These are phyloP conservation scores for Ogataea siamensis DNA, from an alignment of 805 yeast species.

Conservation along the genomic window DNA sequence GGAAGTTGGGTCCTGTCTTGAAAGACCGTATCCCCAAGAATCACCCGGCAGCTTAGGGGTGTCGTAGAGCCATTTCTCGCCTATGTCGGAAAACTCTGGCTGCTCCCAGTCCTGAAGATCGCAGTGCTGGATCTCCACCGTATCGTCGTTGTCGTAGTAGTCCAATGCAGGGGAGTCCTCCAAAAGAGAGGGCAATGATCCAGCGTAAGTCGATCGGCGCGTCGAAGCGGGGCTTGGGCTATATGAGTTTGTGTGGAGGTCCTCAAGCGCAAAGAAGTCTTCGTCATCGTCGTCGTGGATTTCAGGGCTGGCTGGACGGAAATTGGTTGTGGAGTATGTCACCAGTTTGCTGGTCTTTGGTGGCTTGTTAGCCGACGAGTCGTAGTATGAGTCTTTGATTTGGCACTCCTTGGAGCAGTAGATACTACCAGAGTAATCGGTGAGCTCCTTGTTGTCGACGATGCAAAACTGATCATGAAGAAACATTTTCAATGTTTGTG, in stretches of 20 bases:
- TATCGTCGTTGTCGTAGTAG: slow-evolving; percentile 14
- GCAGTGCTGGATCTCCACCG: slow-evolving; percentile 16
- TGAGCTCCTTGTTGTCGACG: slow-evolving; percentile 23
- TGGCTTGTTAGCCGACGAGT: slow-evolving; percentile 1
- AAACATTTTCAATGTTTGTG: slow-evolving; percentile 13
- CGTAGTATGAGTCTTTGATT: slow-evolving; percentile 16
- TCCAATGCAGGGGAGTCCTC: slow-evolving; percentile 20
- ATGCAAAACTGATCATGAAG: slow-evolving; percentile 27
- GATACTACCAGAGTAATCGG: slow-evolving; percentile 7
- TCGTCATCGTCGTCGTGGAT: slow-evolving; percentile 15
- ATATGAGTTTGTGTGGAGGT: slow-evolving; percentile 22
- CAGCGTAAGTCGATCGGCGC: slow-evolving; percentile 18
- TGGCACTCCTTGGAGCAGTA: slow-evolving; percentile 27
- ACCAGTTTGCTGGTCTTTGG: slow-evolving; percentile 16
- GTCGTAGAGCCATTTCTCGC: slow-evolving; percentile 18
- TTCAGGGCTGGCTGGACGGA: slow-evolving; percentile 1
- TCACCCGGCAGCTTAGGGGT: slow-evolving; percentile 11
- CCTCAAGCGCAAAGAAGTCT: slow-evolving; percentile 24
- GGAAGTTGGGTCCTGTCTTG: slow-evolving; percentile 11
- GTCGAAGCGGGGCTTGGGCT: slow-evolving; percentile 5
- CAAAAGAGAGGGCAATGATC: slow-evolving; percentile 25
- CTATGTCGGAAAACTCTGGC: slow-evolving; percentile 1
- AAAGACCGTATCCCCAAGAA: slow-evolving; percentile 18
- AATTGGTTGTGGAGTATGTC: slow-evolving; percentile 20
- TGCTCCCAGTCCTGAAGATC: slow-evolving; percentile 12